Evolutionary conservation across 805 yeast genomes (phyloP).

Genomic region (Cyberlindnera petersonii): DNA sequence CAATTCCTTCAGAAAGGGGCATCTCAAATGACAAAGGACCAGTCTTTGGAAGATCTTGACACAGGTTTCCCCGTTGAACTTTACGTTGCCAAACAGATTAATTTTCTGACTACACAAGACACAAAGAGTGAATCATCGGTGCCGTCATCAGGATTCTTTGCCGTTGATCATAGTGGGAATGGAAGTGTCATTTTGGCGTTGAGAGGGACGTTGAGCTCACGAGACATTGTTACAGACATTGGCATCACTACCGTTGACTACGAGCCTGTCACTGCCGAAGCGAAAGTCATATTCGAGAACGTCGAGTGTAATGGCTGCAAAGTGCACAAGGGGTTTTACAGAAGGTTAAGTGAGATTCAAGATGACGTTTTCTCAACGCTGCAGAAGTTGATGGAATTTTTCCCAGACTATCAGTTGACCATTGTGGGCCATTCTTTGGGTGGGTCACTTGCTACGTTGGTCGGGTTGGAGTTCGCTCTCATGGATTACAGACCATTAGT

Average conservation of each 20-base stretch:
- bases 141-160: conserved; percentile 42
- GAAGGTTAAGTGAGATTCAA: conserved; percentile 33
- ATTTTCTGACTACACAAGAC: not conserved
- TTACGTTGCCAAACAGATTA: conserved; percentile 8
- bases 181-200: conserved; percentile 48
- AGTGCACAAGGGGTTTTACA: conserved; percentile 62
- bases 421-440: conserved; percentile 76
- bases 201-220: conserved; percentile 52
- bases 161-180: conserved; percentile 41
- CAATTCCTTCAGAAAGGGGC: conserved; percentile 14
- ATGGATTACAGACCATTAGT: conserved; percentile 54
- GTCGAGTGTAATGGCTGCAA: conserved; percentile 45
- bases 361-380: conserved; percentile 22
- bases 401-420: conserved; percentile 49
- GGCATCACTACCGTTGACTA: conserved; percentile 31
- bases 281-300: conserved; percentile 5
- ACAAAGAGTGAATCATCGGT: not conserved
- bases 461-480: conserved; percentile 57
- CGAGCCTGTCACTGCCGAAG: conserved; percentile 19
- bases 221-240: conserved; percentile 61
- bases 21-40: too few species aligned
- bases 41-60: not conserved
- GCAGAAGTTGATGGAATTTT: conserved; percentile 30
- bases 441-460: conserved; percentile 61
- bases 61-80: conserved; percentile 7